Evolutionary conservation across 2,329 filamentous ascomycete genomes (phyloP), one percentile per base, ranked within the genome.

Genomic region (Fusarium sp.): DNA sequence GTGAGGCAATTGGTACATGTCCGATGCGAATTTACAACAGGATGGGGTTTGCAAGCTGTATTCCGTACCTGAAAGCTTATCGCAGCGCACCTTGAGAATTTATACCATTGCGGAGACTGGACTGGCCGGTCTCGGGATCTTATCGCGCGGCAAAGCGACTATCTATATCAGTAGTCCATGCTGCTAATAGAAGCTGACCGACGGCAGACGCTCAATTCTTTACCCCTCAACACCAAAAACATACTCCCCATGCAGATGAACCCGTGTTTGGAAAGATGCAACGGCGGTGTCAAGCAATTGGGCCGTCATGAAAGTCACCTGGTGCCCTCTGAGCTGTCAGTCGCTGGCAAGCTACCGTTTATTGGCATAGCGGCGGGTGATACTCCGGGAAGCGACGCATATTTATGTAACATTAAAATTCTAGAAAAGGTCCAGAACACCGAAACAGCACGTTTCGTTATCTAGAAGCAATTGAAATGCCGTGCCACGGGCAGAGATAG

Each of bases 401-500:
- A n/a, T 39, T 22, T n/a, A 17, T n/a, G 9, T 48, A 15, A 18
- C 13, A 28, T 12, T 1, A 18, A 26, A 22, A 3, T 66, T 66
- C 60, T 45, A 65, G 60, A 66, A 66, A 4, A 41, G 15, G 15
- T 38, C 28, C 33, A 67, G 33, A 66, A 49, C 20, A 28, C 3
- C 6, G n/a, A 18, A 59, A 41, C 35, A 28, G 7, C 51, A 67
- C 20, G 18, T 41, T 31, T 8, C 45, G 31, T 20, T 44, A 51
- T 67, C 64, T 45, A 41, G 62, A 67, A 60, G 33, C 18, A 7
- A 38, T 20, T 48, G 17, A 24, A 51, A 60, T 49, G 39, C 52
- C 52, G 63, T 42, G 33, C 18, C 38, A 58, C 2, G 11, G 17
- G 44, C 13, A 54, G 14, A 68, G 65, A 68, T 68, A 62, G 41